Conservation (phyloP, 31 red algal species). For the Endocladia muricata region DNA sequence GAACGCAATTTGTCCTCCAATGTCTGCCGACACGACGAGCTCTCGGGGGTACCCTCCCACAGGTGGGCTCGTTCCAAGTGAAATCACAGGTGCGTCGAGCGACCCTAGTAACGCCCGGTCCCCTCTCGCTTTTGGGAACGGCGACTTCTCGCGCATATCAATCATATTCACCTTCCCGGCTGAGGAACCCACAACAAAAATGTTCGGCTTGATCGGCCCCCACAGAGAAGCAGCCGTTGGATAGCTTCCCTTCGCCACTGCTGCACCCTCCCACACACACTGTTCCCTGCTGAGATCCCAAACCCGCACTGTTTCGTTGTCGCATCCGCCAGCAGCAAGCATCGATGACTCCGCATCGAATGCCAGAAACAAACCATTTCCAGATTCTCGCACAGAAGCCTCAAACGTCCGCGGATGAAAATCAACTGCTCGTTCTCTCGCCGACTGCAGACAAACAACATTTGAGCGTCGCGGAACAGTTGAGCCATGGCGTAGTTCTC, state of each 20-base stretch:
- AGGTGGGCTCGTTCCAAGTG: slow-evolving; percentile 22
- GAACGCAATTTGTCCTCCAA: slow-evolving; percentile 53
- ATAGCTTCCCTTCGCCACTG: slow-evolving; percentile 16
- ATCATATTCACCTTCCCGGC: slow-evolving; percentile 37
- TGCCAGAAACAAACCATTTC: slow-evolving; percentile 59
- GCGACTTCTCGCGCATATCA: slow-evolving; percentile 19
- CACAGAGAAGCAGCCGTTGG: slow-evolving; percentile 56
- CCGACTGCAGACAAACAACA: not conserved
- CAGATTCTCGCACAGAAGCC: slow-evolving; percentile 30
- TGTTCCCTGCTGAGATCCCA: slow-evolving; percentile 52
- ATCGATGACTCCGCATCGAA: slow-evolving; percentile 33
- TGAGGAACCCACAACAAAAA: slow-evolving; percentile 51
- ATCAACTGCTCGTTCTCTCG: not conserved
- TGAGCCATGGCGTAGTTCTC: not conserved
- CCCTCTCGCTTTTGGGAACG: not conserved
- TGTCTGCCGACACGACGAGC: slow-evolving; percentile 50
- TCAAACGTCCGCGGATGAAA: not conserved
- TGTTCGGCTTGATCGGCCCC: slow-evolving; percentile 7
- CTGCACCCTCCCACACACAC: slow-evolving; percentile 53
- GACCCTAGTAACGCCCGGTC: not conserved
- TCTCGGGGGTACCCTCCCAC: not conserved
- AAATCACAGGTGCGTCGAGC: slow-evolving; percentile 26
- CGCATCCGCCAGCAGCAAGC: slow-evolving; percentile 57
- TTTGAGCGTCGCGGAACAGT: not conserved
- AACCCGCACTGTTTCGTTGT: slow-evolving; percentile 42